Evolutionary conservation across 257 asterid species (phyloP).

Genomic region (Nicotiana knightiana): DNA sequence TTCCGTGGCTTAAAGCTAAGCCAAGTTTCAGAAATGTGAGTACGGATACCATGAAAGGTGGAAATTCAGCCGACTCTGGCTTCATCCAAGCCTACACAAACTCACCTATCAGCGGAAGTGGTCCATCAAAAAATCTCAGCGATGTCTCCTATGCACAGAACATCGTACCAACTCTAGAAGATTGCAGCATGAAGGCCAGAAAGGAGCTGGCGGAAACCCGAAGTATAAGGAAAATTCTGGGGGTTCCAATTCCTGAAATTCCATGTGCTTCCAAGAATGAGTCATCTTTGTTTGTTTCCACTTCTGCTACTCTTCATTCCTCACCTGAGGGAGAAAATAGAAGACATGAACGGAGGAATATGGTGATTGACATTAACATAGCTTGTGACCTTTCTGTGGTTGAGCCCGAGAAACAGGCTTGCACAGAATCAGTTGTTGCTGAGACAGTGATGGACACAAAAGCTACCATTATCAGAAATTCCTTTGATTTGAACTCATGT

Average conservation of each 20-base stretch:
- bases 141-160: slow-evolving; percentile 17
- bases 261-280: slow-evolving; percentile 25
- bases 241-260: slow-evolving; percentile 65
- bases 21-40: slow-evolving; percentile 22
- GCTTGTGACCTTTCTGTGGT: slow-evolving; percentile 37
- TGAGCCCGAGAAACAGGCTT: slow-evolving; percentile 41
- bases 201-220: slow-evolving; percentile 32
- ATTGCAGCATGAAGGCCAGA: slow-evolving; percentile 15
- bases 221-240: slow-evolving; percentile 50
- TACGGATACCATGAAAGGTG: slow-evolving; percentile 9
- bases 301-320: slow-evolving; percentile 25
- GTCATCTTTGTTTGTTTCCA: slow-evolving; percentile 29
- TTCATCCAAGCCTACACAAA: slow-evolving; percentile 25
- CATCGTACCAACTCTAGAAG: slow-evolving; percentile 27
- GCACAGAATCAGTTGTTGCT: slow-evolving; percentile 25
- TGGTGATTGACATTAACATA: slow-evolving; percentile 71
- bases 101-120: slow-evolving; percentile 24
- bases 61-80: slow-evolving; percentile 5
- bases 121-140: slow-evolving; percentile 46
- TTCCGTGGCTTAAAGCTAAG: slow-evolving; percentile 76
- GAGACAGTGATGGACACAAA: slow-evolving; percentile 32
- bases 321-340: slow-evolving; percentile 20
- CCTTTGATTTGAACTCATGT: slow-evolving; percentile 74
- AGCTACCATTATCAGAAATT: slow-evolving; percentile 29
- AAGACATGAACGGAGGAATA: slow-evolving; percentile 27